Evolutionary conservation across 2,329 filamentous ascomycete genomes (phyloP).

Genomic region (Dothistroma septosporum): DNA sequence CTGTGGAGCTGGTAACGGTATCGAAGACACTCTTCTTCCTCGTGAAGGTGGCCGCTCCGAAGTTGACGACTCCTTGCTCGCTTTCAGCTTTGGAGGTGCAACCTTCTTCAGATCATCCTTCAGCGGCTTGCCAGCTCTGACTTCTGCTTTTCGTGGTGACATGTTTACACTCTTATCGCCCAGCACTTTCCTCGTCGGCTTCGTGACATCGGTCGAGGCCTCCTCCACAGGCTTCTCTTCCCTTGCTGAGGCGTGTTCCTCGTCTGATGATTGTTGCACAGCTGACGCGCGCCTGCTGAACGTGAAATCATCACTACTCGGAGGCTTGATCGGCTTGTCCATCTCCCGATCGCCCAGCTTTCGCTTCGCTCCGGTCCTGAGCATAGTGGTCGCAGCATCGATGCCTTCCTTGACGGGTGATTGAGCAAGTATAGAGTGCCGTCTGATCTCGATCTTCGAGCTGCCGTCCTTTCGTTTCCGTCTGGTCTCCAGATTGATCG

Average conservation of each 20-base stretch:
- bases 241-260: slow-evolving; percentile 5
- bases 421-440: slow-evolving; percentile 42
- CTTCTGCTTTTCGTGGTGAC: slow-evolving; percentile 31
- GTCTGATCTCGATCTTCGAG: slow-evolving; percentile 41
- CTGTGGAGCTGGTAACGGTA: slow-evolving; percentile 18
- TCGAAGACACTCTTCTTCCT: slow-evolving; percentile 21
- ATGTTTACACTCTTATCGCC: slow-evolving; percentile 41
- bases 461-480: slow-evolving; percentile 51
- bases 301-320: slow-evolving; percentile 42
- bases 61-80: slow-evolving; percentile 1
- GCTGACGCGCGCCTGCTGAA: slow-evolving; percentile 41
- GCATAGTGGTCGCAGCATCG: slow-evolving; percentile 30
- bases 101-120: slow-evolving; percentile 23
- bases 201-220: slow-evolving; percentile 15
- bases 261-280: slow-evolving; percentile 8
- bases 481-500: slow-evolving; percentile 50
- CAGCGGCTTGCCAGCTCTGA: slow-evolving; percentile 17
- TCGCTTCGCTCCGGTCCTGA: slow-evolving; percentile 52
- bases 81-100: slow-evolving; percentile 9
- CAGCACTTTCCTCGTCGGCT: slow-evolving; percentile 35
- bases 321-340: slow-evolving; percentile 37
- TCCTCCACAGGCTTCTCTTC: slow-evolving; percentile 5
- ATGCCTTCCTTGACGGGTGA: slow-evolving; percentile 37
- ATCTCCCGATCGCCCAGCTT: slow-evolving; percentile 54
- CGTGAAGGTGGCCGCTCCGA: slow-evolving; percentile 30